Base-by-base conservation (phyloP, 2,329 filamentous ascomycete genomes). In the Hypoxylon sp. region DNA sequence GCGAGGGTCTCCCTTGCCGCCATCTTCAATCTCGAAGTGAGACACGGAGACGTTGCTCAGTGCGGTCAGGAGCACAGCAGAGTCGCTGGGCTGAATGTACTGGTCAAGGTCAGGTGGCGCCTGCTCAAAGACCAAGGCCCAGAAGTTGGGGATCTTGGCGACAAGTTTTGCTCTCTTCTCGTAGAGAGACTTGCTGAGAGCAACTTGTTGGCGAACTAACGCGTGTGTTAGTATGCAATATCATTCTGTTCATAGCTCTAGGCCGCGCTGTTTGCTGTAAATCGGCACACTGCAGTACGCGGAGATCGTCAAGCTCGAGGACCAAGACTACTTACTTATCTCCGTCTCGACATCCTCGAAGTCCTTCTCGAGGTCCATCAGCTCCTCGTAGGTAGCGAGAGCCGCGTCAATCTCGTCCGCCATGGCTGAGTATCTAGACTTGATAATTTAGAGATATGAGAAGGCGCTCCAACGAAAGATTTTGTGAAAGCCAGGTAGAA, bases 71-170 rank as follows among this genome's bases (percentile, higher is more conserved):
- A 98, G 86, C 66, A 96, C 81, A 7, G 86, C 85, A 12, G 90
- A 89, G 82, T 98, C 95, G 50, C 87, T 86, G 44, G 93, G 91
- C 77, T 93, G 90, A 76, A 98, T 91, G 84, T 90, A 93, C 80
- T 93, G 90, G 80, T 97, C 93, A 72, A 99, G 87, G 68, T 97
- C 93, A 48, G 87, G 85, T 1, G 94, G 93, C 2, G 92, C 89
- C 81, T 93, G 91, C 82, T 97, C 92, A 77, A 98, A 86, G 61
- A 97, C 94, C 62, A 96, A 87, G n/a, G 92, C 85, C 96, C 96
- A 98, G 87, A 98, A 99, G 82, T 92, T 89, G 72, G 89, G 87
- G 75, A 97, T 94, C 75, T 89, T 84, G 68, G 86, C 79, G 69
- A 96, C 83, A 69, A 93, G 80, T 72, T 87, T 85, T 70, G 87